These are phyloP conservation scores for Dioszegia crocea DNA, from an alignment of 768 basidiomycete species.

Conservation along the genomic window DNA sequence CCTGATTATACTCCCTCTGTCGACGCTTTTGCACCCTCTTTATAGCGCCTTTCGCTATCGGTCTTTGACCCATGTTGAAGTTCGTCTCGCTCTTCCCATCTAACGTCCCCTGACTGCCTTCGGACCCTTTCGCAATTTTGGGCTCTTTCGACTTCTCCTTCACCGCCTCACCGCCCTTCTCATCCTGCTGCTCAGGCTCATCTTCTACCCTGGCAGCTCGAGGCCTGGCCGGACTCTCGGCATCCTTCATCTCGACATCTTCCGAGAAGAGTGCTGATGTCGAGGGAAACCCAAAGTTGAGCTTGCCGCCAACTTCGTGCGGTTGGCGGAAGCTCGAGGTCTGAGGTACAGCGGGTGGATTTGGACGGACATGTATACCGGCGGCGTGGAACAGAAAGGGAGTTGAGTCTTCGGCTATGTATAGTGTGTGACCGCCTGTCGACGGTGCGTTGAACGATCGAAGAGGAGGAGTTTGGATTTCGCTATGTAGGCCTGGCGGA, in stretches of 20 bases:
- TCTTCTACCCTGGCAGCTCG: too few species aligned
- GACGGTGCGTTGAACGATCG: constrained; percentile 17
- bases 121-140: constrained; percentile 4
- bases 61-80: constrained; percentile 8
- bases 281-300: too few species aligned
- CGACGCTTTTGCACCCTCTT: constrained; percentile 29
- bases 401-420: constrained; percentile 6
- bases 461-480: constrained; percentile 19
- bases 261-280: constrained; percentile 1
- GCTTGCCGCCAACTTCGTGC: too few species aligned
- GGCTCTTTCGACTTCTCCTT: neutral
- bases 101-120: constrained; percentile 8
- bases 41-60: constrained; percentile 26
- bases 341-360: constrained; percentile 2
- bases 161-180: neutral
- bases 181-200: too few species aligned
- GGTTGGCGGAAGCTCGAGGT: constrained; percentile 4
- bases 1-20: constrained; percentile 19
- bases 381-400: constrained; percentile 18
- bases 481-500: constrained; percentile 34
- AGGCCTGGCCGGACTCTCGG: constrained; percentile 21
- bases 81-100: constrained; percentile 5
- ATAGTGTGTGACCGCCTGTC: constrained; percentile 4
- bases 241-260: constrained; percentile 33
- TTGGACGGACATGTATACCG: neutral